phyloP scores from a whole-genome alignment of 2,329 filamentous ascomycete genomes.

The Cladosporium sp. region DNA sequence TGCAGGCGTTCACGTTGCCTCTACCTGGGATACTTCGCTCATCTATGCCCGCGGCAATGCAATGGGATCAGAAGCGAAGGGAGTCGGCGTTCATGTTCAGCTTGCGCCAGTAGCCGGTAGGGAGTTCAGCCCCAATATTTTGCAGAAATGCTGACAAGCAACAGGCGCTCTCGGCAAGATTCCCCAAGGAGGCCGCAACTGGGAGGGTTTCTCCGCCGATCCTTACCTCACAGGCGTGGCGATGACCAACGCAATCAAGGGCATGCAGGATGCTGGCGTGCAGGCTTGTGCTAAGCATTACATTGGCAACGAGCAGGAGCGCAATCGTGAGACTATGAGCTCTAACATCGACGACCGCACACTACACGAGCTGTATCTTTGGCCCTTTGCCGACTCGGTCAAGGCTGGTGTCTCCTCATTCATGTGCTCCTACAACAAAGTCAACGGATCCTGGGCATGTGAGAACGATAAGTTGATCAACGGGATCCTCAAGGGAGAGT shows the following conservation, averaged over 20 bases:
- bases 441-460: constrained; percentile 65
- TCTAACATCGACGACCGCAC: constrained; percentile 30
- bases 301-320: constrained; percentile 21
- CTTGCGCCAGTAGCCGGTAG: constrained; percentile 73
- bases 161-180: constrained; percentile 26
- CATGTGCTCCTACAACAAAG: constrained; percentile 44
- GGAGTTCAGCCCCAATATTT: neutral
- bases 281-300: constrained; percentile 29
- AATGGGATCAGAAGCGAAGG: constrained; percentile 70
- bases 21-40: constrained; percentile 82
- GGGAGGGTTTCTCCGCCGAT: constrained; percentile 66
- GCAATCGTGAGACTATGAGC: constrained; percentile 30
- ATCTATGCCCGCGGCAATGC: constrained; percentile 80
- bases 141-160: neutral
- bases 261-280: constrained; percentile 49
- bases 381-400: constrained; percentile 27
- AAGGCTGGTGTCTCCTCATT: constrained; percentile 23
- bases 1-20: constrained; percentile 82
- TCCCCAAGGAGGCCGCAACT: constrained; percentile 21
- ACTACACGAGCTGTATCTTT: constrained; percentile 30
- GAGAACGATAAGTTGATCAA: constrained; percentile 66
- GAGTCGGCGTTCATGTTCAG: constrained; percentile 72
- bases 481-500: constrained; percentile 68
- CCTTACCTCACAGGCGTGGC: constrained; percentile 59
- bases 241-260: constrained; percentile 52